phyloP scores from a whole-genome alignment of 495 filamentous ascomycete genomes.

The Letharia columbiana region DNA sequence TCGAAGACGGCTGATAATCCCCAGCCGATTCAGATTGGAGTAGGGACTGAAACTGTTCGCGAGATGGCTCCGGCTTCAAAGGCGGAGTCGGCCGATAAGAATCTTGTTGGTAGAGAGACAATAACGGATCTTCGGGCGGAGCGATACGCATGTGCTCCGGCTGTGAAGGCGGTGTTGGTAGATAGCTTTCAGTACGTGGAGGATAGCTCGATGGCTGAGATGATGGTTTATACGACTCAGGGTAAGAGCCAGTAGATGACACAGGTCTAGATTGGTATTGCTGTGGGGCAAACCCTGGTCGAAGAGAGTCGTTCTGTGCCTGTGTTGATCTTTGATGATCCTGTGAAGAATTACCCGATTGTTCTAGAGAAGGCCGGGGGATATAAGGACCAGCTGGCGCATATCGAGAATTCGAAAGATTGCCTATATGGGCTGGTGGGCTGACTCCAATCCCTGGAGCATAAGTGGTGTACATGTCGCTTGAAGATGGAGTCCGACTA shows the following conservation, averaged over 20 bases:
- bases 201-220: constrained; percentile 31
- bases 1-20: constrained; percentile 2
- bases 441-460: constrained; percentile 28
- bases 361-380: constrained; percentile 42
- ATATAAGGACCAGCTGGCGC: constrained; percentile 48
- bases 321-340: constrained; percentile 38
- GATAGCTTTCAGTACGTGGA: constrained; percentile 34
- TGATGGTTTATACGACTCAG: constrained; percentile 29
- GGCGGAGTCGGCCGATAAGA: constrained; percentile 25
- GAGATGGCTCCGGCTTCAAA: constrained; percentile 13
- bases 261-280: constrained; percentile 19
- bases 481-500: constrained; percentile 68
- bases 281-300: constrained; percentile 15
- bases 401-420: constrained; percentile 48
- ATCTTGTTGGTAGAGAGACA: constrained; percentile 16
- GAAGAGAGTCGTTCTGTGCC: constrained; percentile 15
- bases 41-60: not conserved
- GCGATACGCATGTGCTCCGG: constrained; percentile 42
- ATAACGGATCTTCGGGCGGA: constrained; percentile 34
- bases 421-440: constrained; percentile 35
- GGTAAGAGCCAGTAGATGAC: constrained; percentile 20
- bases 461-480: constrained; percentile 65
- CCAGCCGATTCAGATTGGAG: not conserved
- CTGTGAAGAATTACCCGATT: constrained; percentile 38
- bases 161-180: constrained; percentile 41